Percentiles rank a stretch among this genome's conserved stretches.
phyloP scores from a whole-genome alignment of 2,329 filamentous ascomycete species.

The Oidium heveae region DNA sequence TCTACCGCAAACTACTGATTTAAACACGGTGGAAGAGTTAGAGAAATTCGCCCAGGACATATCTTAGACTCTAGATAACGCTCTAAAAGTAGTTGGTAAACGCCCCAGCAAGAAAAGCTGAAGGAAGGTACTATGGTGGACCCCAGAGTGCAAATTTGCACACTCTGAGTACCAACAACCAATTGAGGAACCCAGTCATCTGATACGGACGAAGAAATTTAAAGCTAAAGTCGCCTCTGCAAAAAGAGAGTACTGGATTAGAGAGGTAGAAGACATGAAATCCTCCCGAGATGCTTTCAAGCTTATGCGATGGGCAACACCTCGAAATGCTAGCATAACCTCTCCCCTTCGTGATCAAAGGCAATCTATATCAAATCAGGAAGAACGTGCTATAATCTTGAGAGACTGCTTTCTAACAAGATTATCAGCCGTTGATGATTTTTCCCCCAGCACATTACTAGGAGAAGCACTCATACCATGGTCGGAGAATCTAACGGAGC shows the following conservation, averaged over 20 bases:
- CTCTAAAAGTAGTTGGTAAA: neutral
- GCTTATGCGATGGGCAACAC: no score
- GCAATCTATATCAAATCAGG: neutral
- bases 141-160: neutral
- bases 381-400: neutral
- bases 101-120: neutral
- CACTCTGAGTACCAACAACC: neutral
- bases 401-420: neutral
- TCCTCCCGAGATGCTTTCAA: no score
- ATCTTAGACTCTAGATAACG: neutral
- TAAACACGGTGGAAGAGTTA: no score
- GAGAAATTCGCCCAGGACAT: no score
- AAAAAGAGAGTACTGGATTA: no score
- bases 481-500: neutral
- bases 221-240: no score
- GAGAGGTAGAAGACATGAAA: no score
- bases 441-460: neutral
- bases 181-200: no score
- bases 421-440: neutral
- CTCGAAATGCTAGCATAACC: no score
- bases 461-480: neutral
- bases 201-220: neutral
- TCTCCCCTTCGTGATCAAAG: neutral
- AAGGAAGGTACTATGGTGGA: neutral
- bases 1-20: no score